Percentiles rank a stretch among this genome's conserved stretches.
phyloP scores from a whole-genome alignment of 495 filamentous ascomycete genomes.

The Ramalina peruviana region DNA sequence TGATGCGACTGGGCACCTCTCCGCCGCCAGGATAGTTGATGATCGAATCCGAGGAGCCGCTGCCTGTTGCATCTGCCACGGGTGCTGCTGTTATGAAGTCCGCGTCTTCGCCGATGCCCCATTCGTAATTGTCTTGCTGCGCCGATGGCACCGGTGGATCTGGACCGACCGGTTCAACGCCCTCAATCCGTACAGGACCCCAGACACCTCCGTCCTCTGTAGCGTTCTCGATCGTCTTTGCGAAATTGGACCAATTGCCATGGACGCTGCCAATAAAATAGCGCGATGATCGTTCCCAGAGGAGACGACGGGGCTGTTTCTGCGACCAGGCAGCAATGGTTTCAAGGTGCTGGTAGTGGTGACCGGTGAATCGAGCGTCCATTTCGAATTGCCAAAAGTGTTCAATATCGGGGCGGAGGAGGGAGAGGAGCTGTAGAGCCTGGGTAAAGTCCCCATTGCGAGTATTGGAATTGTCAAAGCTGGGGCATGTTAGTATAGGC shows the following conservation, averaged over 20 bases:
- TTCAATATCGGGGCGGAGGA: constrained; percentile 55
- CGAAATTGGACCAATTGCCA: constrained; percentile 43
- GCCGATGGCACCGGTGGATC: constrained; percentile 37
- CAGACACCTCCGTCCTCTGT: constrained; percentile 38
- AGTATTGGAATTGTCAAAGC: background rate
- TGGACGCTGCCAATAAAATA: constrained; percentile 56
- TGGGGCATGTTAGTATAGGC: background rate
- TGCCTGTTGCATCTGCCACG: constrained; percentile 52
- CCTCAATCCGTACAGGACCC: constrained; percentile 40
- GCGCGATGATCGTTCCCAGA: constrained; percentile 63
- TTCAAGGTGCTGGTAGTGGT: constrained; percentile 56
- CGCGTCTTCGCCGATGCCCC: constrained; percentile 65
- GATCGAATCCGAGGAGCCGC: constrained; percentile 48
- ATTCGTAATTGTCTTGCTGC: constrained; percentile 47
- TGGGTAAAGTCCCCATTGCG: constrained; percentile 14
- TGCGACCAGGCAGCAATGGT: constrained; percentile 42
- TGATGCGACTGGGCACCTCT: constrained; percentile 47
- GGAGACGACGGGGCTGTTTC: constrained; percentile 48
- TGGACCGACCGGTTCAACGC: constrained; percentile 46
- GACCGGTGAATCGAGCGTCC: constrained; percentile 56
- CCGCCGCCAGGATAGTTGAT: constrained; percentile 45
- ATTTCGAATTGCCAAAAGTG: constrained; percentile 69
- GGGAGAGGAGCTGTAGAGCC: constrained; percentile 39
- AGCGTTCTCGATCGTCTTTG: constrained; percentile 31
- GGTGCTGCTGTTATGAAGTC: constrained; percentile 60